Evolutionary conservation across 352 stramenopile genomes (phyloP).

Genomic region (Globisporangium lucens): DNA sequence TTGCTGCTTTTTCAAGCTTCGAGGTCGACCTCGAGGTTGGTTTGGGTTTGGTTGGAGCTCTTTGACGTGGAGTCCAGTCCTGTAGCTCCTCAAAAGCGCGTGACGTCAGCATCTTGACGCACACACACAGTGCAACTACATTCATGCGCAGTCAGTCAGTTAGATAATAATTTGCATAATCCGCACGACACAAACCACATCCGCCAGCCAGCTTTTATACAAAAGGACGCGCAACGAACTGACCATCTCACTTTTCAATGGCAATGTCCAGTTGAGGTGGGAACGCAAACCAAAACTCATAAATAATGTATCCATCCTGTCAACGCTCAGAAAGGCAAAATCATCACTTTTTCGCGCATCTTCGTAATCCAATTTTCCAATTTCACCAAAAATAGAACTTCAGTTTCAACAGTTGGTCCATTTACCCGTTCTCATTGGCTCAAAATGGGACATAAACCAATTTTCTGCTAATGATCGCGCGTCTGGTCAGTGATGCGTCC

Average conservation of each 20-base stretch:
- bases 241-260: neutral
- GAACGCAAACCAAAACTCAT: neutral
- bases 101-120: neutral
- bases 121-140: neutral
- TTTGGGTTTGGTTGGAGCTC: no score
- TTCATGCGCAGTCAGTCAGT: no score
- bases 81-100: neutral
- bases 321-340: neutral
- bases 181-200: no score
- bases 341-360: neutral
- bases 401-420: neutral
- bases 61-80: no score
- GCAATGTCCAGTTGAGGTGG: neutral
- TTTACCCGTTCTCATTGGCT: neutral
- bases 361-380: slow-evolving; percentile 8
- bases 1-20: no score
- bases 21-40: no score
- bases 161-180: no score
- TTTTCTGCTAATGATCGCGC: slow-evolving; percentile 17
- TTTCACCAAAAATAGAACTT: neutral
- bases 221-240: no score
- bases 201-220: no score
- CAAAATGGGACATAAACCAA: neutral
- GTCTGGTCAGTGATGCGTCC: slow-evolving; percentile 22
- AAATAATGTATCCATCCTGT: slow-evolving; percentile 8